Conservation (phyloP, 2,329 filamentous ascomycete genomes). For the Dactylellina leptospora region DNA sequence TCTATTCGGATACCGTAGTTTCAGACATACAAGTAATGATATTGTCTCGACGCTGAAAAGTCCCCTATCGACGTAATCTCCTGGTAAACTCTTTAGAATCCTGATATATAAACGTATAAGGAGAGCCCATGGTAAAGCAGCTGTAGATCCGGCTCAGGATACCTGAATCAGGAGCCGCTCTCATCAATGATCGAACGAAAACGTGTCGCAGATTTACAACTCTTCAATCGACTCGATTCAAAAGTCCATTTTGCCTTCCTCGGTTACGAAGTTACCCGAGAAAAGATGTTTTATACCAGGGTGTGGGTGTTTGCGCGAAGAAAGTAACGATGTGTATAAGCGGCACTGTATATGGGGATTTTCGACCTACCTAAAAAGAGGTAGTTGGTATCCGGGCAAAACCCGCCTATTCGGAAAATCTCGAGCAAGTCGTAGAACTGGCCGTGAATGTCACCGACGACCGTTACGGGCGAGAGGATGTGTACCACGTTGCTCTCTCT, state of each 20-base stretch:
- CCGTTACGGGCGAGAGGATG: slow-evolving; percentile 91
- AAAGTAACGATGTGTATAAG: not conserved
- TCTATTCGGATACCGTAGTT: slow-evolving; percentile 93
- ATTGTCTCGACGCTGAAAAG: slow-evolving; percentile 99
- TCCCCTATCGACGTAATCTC: slow-evolving; percentile 97
- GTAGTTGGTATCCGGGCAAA: slow-evolving; percentile 97
- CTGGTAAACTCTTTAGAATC: slow-evolving; percentile 62
- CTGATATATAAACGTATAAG: not conserved
- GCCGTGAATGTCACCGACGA: slow-evolving; percentile 97
- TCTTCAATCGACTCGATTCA: slow-evolving; percentile 1
- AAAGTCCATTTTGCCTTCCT: slow-evolving; percentile 18
- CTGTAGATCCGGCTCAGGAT: slow-evolving; percentile 20
- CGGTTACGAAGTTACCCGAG: slow-evolving; percentile 45
- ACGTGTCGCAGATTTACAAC: slow-evolving; percentile 27
- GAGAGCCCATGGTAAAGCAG: slow-evolving; percentile 29
- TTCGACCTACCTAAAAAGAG: slow-evolving; percentile 79
- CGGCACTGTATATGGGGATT: not conserved
- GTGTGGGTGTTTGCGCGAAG: slow-evolving; percentile 21
- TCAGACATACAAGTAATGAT: slow-evolving; percentile 94
- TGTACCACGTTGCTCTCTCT: slow-evolving; percentile 99
- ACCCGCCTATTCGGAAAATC: slow-evolving; percentile 98
- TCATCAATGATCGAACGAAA: slow-evolving; percentile 13
- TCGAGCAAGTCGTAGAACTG: slow-evolving; percentile 99
- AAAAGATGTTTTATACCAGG: slow-evolving; percentile 14
- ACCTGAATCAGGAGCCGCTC: not conserved